Base-by-base conservation (phyloP, 1,284 basidiomycete species). In the Heterobasidion parviporum region DNA sequence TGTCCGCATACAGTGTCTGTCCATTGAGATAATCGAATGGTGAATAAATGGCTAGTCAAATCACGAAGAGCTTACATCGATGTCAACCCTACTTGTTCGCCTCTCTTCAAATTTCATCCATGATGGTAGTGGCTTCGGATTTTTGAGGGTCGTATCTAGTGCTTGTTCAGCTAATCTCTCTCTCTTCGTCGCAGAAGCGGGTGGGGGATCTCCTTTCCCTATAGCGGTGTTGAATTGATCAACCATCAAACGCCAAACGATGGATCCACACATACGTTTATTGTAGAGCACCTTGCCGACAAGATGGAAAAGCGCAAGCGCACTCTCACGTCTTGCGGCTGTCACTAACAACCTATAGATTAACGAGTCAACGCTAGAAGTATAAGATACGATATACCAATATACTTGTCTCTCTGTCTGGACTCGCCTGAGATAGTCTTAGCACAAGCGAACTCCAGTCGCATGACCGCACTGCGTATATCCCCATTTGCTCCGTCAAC, bases 241-340 rank as follows among this genome's bases (percentile, higher is more conserved):
- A n/a, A 7, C 45, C 20, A 18, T 45, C 46, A 45, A 53, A 36
- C 32, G 32, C 45, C 14, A 38, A 56, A 44, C 50, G 35, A 47
- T 1, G 7, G n/a, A 16, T 16, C 10, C 10, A 16, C 48, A 72
- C 82, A 57, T 57, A 92, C 96, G 83, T 71, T 98, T 99, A 70
- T 97, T 98, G 69, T 96, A 99, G 52, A 99, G 70, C 2, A 98
- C 81, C 71, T 92, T 96, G 6, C 96, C 97, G 41, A 99, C 74
- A 7, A 98, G 74, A 72, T 98, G 97, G 65, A 98, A 99, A 44
- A 99, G 73, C 2, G 83, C 85, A 8, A 99, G 73, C 55, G 86
- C 89, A 62, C 93, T 87, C 64, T 98, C 96, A 52, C 93, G 77
- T 54, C 87, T 74, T 15, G 91, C 89, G 1, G 94, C 77, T 2